A percentile compares a stretch with the other conserved stretches of the same genome.
Evolutionary conservation across 495 filamentous ascomycete genomes (phyloP).

Genomic region (Articulospora tetracladia): DNA sequence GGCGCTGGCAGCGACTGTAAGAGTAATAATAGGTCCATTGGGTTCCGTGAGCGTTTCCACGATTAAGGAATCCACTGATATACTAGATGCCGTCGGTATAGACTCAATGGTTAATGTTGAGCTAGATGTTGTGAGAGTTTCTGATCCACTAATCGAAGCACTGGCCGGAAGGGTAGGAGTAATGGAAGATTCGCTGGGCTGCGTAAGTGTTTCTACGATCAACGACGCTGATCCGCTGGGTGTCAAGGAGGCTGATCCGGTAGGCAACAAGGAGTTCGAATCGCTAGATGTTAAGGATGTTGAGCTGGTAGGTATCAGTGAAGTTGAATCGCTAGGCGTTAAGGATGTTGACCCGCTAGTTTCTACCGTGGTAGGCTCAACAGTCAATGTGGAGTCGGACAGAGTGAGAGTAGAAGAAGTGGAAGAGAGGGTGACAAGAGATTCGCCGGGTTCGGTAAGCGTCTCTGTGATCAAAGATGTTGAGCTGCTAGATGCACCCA

Average conservation of each 20-base stretch:
- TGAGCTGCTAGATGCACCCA: conserved; percentile 2
- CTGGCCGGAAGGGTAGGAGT: neutral
- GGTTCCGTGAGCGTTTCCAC: neutral
- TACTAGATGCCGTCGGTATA: neutral
- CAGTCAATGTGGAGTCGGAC: conserved; percentile 1
- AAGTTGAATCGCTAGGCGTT: neutral
- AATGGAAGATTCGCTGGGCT: neutral
- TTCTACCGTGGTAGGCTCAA: conserved; percentile 5
- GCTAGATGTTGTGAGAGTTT: neutral
- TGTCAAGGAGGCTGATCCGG: neutral
- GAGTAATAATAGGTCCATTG: neutral
- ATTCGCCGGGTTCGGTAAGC: too few relatives aligned
- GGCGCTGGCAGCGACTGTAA: neutral
- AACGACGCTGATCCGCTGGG: conserved; percentile 2
- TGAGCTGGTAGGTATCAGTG: too few relatives aligned
- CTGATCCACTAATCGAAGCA: neutral
- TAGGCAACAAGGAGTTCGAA: neutral
- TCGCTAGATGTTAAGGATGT: neutral
- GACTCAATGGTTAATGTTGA: neutral
- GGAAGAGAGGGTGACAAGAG: too few relatives aligned
- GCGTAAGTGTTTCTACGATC: neutral
- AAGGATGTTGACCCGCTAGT: neutral
- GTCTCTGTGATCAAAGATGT: too few relatives aligned
- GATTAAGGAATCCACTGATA: neutral
- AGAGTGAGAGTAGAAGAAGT: conserved; percentile 7